Conservation (phyloP, 1,139 yeast genomes). For the Yamadazyma conglobata region DNA sequence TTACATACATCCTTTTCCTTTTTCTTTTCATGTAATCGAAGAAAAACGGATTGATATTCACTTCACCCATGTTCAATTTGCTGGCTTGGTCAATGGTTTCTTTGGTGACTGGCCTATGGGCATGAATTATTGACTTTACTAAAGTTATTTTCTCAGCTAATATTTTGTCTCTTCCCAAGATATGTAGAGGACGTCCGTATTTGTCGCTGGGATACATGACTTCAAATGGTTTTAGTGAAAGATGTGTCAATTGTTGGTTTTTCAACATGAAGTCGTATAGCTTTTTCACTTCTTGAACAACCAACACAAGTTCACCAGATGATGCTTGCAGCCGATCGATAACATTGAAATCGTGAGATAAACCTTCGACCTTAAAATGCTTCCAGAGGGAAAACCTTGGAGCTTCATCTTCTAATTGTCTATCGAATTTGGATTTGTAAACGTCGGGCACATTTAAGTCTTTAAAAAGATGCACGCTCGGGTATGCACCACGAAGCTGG, state of each 20-base stretch:
- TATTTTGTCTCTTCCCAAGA: slow-evolving; percentile 23
- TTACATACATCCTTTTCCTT: slow-evolving; percentile 19
- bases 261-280: slow-evolving; percentile 21
- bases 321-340: slow-evolving; percentile 2
- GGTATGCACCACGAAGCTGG: slow-evolving; percentile 28
- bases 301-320: background rate
- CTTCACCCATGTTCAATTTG: slow-evolving; percentile 14
- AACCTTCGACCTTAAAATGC: slow-evolving; percentile 11
- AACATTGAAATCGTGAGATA: slow-evolving; percentile 3
- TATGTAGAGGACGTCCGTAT: slow-evolving; percentile 32
- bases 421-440: slow-evolving; percentile 12
- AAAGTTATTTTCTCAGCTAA: slow-evolving; percentile 23
- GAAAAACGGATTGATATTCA: slow-evolving; percentile 25
- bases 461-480: slow-evolving; percentile 33
- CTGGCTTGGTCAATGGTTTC: slow-evolving; percentile 12
- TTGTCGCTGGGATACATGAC: slow-evolving; percentile 31
- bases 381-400: slow-evolving; percentile 13
- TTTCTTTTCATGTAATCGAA: slow-evolving; percentile 24
- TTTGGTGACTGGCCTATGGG: slow-evolving; percentile 23
- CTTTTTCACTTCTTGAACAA: slow-evolving; percentile 14
- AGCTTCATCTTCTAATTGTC: slow-evolving; percentile 12
- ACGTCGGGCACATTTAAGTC: slow-evolving; percentile 23
- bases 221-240: slow-evolving; percentile 30
- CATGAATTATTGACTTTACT: slow-evolving; percentile 19
- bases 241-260: slow-evolving; percentile 16